Evolutionary conservation across 352 stramenopile species (phyloP).

Genomic region (Elongisporangium prolatum): DNA sequence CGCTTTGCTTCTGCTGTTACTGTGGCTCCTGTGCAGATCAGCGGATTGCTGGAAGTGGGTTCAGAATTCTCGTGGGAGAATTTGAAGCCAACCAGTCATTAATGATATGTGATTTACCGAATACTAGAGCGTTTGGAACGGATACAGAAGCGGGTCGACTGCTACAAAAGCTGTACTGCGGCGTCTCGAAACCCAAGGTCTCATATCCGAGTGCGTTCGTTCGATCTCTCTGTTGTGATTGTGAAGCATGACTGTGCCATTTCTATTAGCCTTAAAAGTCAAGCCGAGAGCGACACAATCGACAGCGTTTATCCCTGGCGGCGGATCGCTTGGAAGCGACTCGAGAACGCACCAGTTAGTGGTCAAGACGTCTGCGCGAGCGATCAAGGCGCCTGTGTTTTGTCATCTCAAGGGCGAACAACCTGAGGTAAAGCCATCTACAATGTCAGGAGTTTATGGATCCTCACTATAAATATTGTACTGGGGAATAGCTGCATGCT

Average conservation of each 20-base stretch:
- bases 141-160: conserved; percentile 70
- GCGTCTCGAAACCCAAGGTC: conserved; percentile 59
- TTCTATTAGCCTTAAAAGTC: conserved; percentile 30
- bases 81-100: not conserved
- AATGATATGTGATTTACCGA: not conserved
- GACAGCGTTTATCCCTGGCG: conserved; percentile 62
- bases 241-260: not conserved
- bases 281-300: conserved; percentile 33
- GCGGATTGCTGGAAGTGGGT: conserved; percentile 23
- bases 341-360: conserved; percentile 44
- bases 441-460: not conserved
- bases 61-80: not conserved
- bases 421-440: conserved; percentile 24
- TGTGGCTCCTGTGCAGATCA: too few species aligned
- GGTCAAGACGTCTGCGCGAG: conserved; percentile 53
- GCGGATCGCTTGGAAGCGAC: conserved; percentile 28
- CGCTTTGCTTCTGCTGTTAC: not conserved
- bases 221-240: not conserved
- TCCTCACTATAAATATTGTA: not conserved
- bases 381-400: conserved; percentile 45
- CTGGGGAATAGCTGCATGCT: conserved; percentile 33
- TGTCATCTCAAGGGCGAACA: conserved; percentile 13
- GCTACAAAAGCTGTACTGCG: conserved; percentile 74
- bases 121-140: conserved; percentile 53
- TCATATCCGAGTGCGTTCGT: conserved; percentile 60